A percentile compares a stretch with the other conserved stretches of the same genome.
These are phyloP conservation scores for Globisporangium orthogonon DNA, from an alignment of 352 stramenopile genomes.

Conservation along the genomic window DNA sequence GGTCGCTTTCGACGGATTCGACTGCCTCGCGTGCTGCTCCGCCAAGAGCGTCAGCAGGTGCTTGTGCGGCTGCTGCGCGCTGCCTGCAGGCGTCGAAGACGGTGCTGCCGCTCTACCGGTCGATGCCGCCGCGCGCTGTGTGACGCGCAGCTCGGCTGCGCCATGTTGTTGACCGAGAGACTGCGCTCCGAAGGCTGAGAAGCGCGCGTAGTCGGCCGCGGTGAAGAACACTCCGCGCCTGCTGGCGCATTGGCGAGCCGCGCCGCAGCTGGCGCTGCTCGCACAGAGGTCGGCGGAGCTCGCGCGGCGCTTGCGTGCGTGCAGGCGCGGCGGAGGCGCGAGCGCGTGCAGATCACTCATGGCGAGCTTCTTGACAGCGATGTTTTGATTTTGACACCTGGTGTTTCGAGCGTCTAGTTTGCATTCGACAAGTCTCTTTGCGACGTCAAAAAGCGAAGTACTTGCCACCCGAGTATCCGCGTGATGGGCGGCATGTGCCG, in stretches of 20 bases:
- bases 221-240: slow-evolving; percentile 24
- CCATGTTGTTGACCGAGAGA: slow-evolving; percentile 21
- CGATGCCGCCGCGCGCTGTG: slow-evolving; percentile 9
- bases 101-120: background rate
- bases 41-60: slow-evolving; percentile 31
- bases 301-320: slow-evolving; percentile 35
- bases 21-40: background rate
- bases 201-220: slow-evolving; percentile 25
- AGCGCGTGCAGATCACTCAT: slow-evolving; percentile 20
- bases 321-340: slow-evolving; percentile 35
- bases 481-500: background rate
- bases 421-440: no score
- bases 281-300: background rate
- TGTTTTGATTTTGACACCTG: no score
- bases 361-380: no score
- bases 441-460: no score
- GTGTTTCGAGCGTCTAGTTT: no score
- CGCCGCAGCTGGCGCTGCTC: background rate
- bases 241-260: background rate
- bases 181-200: slow-evolving; percentile 22
- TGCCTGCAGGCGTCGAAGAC: background rate
- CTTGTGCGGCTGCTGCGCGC: background rate
- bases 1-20: no score
- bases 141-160: slow-evolving; percentile 18
- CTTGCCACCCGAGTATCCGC: background rate